Evolutionary conservation across 2,329 filamentous ascomycete genomes (phyloP), one percentile per base, ranked within the genome.

Genomic region (Paecilomyces formosus): DNA sequence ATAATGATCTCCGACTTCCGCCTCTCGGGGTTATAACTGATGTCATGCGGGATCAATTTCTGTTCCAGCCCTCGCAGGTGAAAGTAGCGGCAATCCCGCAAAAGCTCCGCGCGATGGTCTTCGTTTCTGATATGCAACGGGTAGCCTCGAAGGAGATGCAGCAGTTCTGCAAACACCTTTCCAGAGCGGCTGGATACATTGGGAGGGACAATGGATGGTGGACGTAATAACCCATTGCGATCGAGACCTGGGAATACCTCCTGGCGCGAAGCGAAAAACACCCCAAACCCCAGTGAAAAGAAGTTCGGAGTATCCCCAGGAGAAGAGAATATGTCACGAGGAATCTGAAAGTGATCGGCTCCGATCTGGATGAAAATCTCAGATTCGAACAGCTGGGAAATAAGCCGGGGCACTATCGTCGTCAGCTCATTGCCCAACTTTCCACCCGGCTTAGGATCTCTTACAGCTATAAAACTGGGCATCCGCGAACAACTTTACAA

Each of bases 281-380:
- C 84, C 39, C 87, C 88, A 69, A 96, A 96, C 60, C 92, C 92
- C 3, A 97, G 83, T 0, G 91, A 88, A 79, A 97, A 97, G 81
- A 92, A 97, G 73, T 97, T 97, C 12, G 92, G 92, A n/a, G 86
- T 87, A 75, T 97, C 92, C 26, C 92, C 93, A 0, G 92, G 90
- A 35, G 85, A 83, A 30, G 84, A 88, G 74, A 97, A 96, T 61
- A 96, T 81, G 66, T 96, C 90, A 62, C 92, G 88, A 1, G 92
- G 89, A 63, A 97, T 92, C 70, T 92, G 88, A 74, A 97, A 97
- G 66, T 94, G 86, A 59, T 84, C 85, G 65, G 90, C 85, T 60
- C 93, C 93, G 66, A 97, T 93, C 61, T 89, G 88, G 67, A 96
- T 92, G 78, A 92, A 96, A 69, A 97, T 95, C 67, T 89, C 89